phyloP scores from a whole-genome alignment of 2,329 filamentous ascomycete genomes.

The Pseudogymnoascus sp. region DNA sequence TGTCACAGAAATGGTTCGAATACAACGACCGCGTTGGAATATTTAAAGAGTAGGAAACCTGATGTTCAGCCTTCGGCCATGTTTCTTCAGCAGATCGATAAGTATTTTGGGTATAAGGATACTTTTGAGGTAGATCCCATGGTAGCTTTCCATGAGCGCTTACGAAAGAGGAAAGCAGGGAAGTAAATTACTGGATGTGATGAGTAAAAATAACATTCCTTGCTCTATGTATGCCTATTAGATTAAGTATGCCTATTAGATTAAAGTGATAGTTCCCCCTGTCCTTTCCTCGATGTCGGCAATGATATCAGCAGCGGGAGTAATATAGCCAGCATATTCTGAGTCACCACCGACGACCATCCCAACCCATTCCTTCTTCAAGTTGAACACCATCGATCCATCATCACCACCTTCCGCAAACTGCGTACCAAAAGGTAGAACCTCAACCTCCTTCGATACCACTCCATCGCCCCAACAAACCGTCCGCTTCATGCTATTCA shows the following conservation, averaged over 20 bases:
- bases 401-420: background rate
- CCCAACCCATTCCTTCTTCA: background rate
- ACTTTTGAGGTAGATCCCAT: background rate
- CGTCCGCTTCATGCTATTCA: background rate
- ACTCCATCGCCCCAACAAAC: background rate
- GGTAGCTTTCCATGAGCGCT: background rate
- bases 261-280: background rate
- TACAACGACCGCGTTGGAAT: too few species aligned
- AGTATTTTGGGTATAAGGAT: background rate
- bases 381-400: background rate
- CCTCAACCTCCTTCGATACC: background rate
- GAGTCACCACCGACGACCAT: background rate
- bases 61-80: background rate
- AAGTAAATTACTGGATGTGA: background rate
- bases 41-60: too few species aligned
- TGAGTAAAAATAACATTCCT: background rate
- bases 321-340: background rate
- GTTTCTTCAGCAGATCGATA: background rate
- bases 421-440: background rate
- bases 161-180: background rate
- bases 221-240: background rate
- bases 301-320: background rate
- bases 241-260: background rate
- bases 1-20: too few species aligned
- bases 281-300: background rate